Evolutionary conservation across 768 basidiomycete genomes (phyloP).

Genomic region (Sistotremastrum suecicum): DNA sequence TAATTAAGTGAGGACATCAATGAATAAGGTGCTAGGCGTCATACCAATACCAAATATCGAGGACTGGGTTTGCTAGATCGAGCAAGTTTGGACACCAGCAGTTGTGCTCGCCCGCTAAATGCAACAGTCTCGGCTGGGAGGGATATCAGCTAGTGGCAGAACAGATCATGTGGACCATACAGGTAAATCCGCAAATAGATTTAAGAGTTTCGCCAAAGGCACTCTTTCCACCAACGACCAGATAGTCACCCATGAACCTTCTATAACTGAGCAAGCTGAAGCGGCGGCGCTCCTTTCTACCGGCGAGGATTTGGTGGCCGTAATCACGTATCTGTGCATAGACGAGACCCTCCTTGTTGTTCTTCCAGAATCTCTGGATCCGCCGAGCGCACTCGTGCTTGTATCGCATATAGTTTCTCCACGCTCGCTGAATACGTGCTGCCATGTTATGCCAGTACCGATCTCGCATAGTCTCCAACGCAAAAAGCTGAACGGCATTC

Average conservation of each 20-base stretch:
- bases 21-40: conserved; percentile 16
- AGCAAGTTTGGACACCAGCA: conserved; percentile 71
- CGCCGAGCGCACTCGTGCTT: conserved; percentile 89
- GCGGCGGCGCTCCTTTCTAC: conserved; percentile 84
- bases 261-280: conserved; percentile 91
- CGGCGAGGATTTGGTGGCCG: conserved; percentile 83
- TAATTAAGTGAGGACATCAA: conserved; percentile 1
- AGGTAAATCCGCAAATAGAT: conserved; percentile 53
- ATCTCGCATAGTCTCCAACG: conserved; percentile 96
- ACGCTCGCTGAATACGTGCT: conserved; percentile 87
- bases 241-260: conserved; percentile 92
- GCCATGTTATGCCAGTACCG: conserved; percentile 99
- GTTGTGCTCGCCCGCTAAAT: conserved; percentile 71
- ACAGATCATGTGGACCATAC: conserved; percentile 23
- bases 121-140: conserved; percentile 60
- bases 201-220: conserved; percentile 66
- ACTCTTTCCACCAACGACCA: conserved; percentile 74
- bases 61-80: conserved; percentile 89
- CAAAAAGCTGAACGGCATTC: conserved; percentile 57
- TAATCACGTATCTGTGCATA: conserved; percentile 89
- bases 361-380: conserved; percentile 98
- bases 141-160: not conserved
- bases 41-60: conserved; percentile 77
- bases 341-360: conserved; percentile 86
- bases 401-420: conserved; percentile 90